Base-by-base conservation (phyloP, 2,329 filamentous ascomycete species). In the Fusarium scirpi region DNA sequence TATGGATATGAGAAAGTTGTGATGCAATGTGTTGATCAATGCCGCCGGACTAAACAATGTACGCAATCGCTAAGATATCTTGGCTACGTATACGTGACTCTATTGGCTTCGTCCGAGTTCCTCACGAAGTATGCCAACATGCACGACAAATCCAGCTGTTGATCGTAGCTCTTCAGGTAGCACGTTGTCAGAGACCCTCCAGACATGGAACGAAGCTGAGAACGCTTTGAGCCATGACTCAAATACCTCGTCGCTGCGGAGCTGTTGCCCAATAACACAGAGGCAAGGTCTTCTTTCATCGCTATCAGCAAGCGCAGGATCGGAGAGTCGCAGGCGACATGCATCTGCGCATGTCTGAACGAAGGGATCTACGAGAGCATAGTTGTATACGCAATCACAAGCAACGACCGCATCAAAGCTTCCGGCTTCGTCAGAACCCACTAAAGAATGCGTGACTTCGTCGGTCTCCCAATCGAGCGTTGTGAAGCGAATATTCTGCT, bases 301-400 rank as follows among this genome's bases (percentile, higher is more conserved):
- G 32, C 56, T 47, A 34, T 62, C 53, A 2, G 74, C 69, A 53
- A 47, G 69, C 51, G 32, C 25, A 32, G 69, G 47, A 45, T 55
- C 69, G 4, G 47, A 51, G 27, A 32, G 57, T 34, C 90, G 84
- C 18, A 95, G 79, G 12, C 82, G 82, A 79, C 94, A 97, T 25
- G 90, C 85, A 67, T 97, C 92, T 8, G 85, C 88, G 78, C 93
- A 97, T 0, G 93, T 92, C 74, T 91, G 87, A n/a, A 96, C 92
- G 51, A 98, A 88, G 0, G 94, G 94, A 45, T 87, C 83, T 25
- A 98, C 88, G 5, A 98, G 86, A 4, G 92, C 88, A 71, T 97
- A 93, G 80, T 98, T 99, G 84, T 97, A 99, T 72, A 99, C 91
- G 80, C 94, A 98, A 80, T 99, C 96, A 77, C 94, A 97, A 6